Percentiles rank a stretch among this genome's conserved stretches.
Evolutionary conservation across 106 monocot species (phyloP).

Genomic region (Cymbidium sinense): DNA sequence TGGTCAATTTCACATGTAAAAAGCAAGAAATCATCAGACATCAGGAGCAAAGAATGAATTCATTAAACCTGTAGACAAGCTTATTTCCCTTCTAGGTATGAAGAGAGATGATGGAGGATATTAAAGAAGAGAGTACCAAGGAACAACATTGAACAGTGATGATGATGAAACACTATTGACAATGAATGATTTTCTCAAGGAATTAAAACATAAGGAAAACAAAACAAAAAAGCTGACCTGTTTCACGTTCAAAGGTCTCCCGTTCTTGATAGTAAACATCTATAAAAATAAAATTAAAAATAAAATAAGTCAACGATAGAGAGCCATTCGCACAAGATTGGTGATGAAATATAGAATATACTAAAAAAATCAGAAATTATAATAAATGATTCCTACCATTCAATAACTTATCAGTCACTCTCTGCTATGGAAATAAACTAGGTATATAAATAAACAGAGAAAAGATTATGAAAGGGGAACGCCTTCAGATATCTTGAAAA

Average conservation of each 20-base stretch:
- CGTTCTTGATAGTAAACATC: conserved; percentile 92
- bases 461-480: neutral
- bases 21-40: neutral
- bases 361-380: neutral
- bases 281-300: conserved; percentile 27
- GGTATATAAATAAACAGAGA: neutral
- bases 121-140: neutral
- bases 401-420: neutral
- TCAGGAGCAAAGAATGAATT: neutral
- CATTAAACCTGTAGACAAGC: neutral
- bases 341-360: neutral
- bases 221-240: conserved; percentile 45
- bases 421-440: neutral
- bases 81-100: neutral
- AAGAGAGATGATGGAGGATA: neutral
- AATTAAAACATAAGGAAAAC: neutral
- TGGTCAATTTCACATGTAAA: neutral
- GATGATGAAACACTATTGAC: neutral
- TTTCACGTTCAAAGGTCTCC: conserved; percentile 83
- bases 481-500: neutral
- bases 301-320: conserved; percentile 4
- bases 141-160: neutral
- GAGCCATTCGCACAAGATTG: neutral
- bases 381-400: neutral
- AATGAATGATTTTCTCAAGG: neutral